Evolutionary conservation across 257 asterid genomes (phyloP).

Genomic region (Eucommia ulmoides): DNA sequence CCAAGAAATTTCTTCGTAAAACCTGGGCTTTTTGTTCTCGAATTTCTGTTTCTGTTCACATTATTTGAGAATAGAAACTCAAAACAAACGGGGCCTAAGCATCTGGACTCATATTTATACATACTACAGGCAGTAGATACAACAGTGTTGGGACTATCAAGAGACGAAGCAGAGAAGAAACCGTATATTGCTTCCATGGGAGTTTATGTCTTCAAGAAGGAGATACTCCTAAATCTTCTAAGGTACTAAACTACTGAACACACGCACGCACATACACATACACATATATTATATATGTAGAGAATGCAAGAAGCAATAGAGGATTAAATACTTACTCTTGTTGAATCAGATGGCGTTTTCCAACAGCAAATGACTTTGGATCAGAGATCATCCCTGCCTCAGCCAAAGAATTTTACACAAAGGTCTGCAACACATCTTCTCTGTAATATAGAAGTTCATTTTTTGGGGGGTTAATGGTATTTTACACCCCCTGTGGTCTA

Average conservation of each 20-base stretch:
- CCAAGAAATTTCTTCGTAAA: no score
- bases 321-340: conserved; percentile 5
- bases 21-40: no score
- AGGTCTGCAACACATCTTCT: conserved; percentile 28
- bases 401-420: conserved; percentile 49
- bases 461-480: no score
- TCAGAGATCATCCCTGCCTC: conserved; percentile 98
- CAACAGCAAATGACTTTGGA: conserved; percentile 93
- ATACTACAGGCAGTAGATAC: conserved; percentile 83
- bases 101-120: conserved; percentile 7
- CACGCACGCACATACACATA: no score
- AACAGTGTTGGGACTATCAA: conserved; percentile 71
- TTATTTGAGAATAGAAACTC: no score
- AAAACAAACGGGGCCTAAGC: no score
- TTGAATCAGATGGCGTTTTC: conserved; percentile 79
- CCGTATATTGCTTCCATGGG: conserved; percentile 99
- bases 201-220: conserved; percentile 91
- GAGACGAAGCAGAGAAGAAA: conserved; percentile 75
- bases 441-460: not conserved
- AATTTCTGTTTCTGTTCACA: no score
- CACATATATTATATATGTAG: no score
- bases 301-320: not conserved
- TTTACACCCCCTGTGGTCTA: no score
- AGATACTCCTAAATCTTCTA: conserved; percentile 74
- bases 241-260: conserved; percentile 23